phyloP scores from a whole-genome alignment of 2,329 filamentous ascomycete species.

The Talaromyces funiculosus region DNA sequence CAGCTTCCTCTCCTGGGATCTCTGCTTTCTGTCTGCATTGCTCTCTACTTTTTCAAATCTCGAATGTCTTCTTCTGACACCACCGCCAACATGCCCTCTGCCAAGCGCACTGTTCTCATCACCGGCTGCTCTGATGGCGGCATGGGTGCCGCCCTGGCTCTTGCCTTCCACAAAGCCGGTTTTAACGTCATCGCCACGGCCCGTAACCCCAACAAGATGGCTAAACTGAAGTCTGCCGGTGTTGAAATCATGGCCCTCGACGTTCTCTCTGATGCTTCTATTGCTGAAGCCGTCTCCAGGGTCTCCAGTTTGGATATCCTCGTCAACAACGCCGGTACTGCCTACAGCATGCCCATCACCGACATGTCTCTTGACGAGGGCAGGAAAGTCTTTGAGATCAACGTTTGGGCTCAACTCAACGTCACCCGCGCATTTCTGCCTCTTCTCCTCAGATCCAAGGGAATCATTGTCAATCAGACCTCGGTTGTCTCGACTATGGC shows the following conservation, averaged over 20 bases:
- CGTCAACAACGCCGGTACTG: slow-evolving; percentile 23
- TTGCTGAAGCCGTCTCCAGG: slow-evolving; percentile 1
- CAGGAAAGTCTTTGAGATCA: slow-evolving; percentile 26
- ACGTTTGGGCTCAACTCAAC: slow-evolving; percentile 31
- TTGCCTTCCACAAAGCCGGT: slow-evolving; percentile 9
- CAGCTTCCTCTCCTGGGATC: background rate
- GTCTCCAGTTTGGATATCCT: slow-evolving; percentile 20
- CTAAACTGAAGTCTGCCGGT: background rate
- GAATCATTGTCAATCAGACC: slow-evolving; percentile 9
- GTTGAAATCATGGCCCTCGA: slow-evolving; percentile 2
- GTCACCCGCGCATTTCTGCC: slow-evolving; percentile 29
- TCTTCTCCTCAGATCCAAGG: slow-evolving; percentile 21
- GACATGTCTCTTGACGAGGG: slow-evolving; percentile 5
- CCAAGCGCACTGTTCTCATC: slow-evolving; percentile 10
- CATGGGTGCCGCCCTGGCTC: slow-evolving; percentile 9
- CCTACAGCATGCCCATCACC: slow-evolving; percentile 9
- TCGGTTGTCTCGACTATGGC: slow-evolving; percentile 10
- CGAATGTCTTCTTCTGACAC: background rate
- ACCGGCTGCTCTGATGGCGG: slow-evolving; percentile 12
- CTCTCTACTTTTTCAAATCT: background rate
- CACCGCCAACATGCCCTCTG: background rate
- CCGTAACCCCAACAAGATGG: slow-evolving; percentile 4
- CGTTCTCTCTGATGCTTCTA: background rate
- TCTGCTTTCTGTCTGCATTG: background rate
- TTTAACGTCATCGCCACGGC: slow-evolving; percentile 8